Conservation (phyloP, 306 rosid species). For the Acacia crassicarpa region DNA sequence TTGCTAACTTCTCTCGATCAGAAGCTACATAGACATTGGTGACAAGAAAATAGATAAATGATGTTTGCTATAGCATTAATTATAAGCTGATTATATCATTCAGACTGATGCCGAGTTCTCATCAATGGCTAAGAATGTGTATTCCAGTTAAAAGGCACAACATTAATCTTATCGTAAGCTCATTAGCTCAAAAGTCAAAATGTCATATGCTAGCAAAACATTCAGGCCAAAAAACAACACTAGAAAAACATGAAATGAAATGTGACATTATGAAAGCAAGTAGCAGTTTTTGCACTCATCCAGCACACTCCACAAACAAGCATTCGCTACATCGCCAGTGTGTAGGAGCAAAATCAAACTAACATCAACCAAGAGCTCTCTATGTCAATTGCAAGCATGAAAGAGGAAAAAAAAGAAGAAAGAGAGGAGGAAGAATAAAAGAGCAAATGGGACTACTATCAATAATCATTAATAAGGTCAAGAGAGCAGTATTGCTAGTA, state of each 20-base stretch:
- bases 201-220: not conserved
- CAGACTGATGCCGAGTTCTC: conserved; percentile 15
- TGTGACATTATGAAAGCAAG: not conserved
- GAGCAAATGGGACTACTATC: not conserved
- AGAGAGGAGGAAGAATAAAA: not conserved
- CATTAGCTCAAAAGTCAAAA: not conserved
- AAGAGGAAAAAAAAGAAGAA: not conserved
- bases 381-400: conserved; percentile 2
- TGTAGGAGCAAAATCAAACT: not conserved
- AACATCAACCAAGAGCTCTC: not conserved
- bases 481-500: too few species aligned
- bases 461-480: not conserved
- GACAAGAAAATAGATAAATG: conserved; percentile 20
- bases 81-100: not conserved
- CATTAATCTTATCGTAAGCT: not conserved
- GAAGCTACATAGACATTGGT: conserved; percentile 43
- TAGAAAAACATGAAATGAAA: not conserved
- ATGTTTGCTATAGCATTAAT: conserved; percentile 23
- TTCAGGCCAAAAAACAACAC: not conserved
- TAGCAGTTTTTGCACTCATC: conserved; percentile 13
- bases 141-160: not conserved
- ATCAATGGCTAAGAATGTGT: conserved; percentile 5
- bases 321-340: not conserved
- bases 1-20: conserved; percentile 72
- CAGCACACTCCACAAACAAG: not conserved